phyloP scores from a whole-genome alignment of 2,329 filamentous ascomycete genomes.

The Fusarium redolens region DNA sequence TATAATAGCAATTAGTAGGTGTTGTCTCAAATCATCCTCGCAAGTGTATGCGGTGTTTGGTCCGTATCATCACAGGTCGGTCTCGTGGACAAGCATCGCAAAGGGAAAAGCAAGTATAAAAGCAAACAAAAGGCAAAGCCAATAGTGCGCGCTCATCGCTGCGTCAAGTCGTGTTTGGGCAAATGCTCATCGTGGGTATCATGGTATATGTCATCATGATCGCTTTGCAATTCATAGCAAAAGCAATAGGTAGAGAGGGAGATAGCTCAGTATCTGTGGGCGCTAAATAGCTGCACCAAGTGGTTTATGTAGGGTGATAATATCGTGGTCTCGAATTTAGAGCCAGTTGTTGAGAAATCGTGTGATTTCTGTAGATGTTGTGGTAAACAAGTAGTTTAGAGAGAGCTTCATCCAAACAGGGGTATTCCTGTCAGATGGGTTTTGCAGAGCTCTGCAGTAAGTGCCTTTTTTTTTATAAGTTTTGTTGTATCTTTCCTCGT shows the following conservation, averaged over 20 bases:
- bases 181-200: not conserved
- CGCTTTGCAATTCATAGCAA: not conserved
- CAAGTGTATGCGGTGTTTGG: not conserved
- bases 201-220: not conserved
- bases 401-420: not conserved
- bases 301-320: not conserved
- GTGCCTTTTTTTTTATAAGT: not conserved
- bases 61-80: not conserved
- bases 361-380: not conserved
- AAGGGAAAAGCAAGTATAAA: not conserved
- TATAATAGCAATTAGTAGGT: not conserved
- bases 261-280: not conserved
- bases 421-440: not conserved
- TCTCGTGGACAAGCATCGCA: not conserved
- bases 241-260: not conserved
- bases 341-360: not conserved
- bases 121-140: not conserved
- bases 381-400: not conserved
- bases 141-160: not conserved
- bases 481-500: not conserved
- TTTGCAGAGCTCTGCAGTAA: not conserved
- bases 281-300: not conserved
- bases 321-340: not conserved
- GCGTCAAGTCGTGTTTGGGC: not conserved
- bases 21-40: not conserved